Evolutionary conservation across 2,329 filamentous ascomycete species (phyloP).

Genomic region (Byssochlamys sp.): DNA sequence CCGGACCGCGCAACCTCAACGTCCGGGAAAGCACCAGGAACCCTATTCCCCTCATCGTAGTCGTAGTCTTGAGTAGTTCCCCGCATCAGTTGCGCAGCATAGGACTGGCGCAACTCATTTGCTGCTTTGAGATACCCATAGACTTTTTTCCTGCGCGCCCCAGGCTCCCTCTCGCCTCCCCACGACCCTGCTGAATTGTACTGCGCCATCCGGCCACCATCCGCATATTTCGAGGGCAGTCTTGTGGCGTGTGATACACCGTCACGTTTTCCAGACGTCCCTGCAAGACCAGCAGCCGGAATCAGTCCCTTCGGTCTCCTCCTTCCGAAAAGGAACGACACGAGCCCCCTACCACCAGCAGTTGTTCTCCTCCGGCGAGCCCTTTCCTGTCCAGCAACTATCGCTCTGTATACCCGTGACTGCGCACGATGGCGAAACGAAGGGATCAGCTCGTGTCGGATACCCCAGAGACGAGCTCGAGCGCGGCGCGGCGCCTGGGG

Average conservation of each 20-base stretch:
- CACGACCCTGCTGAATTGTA: conserved; percentile 15
- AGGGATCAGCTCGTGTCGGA: conserved; percentile 68
- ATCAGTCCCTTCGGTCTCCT: conserved; percentile 10
- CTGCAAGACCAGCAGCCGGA: neutral
- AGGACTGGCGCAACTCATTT: conserved; percentile 61
- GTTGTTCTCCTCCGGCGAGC: conserved; percentile 37
- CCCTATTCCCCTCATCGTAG: conserved; percentile 41
- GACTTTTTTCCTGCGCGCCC: conserved; percentile 67
- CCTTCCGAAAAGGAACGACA: conserved; percentile 17
- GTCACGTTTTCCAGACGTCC: neutral
- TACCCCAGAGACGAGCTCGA: conserved; percentile 55
- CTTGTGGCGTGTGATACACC: neutral
- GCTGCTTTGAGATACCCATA: conserved; percentile 63
- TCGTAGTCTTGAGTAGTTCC: conserved; percentile 32
- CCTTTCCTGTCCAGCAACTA: conserved; percentile 55
- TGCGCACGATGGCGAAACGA: conserved; percentile 61
- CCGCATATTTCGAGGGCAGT: conserved; percentile 9
- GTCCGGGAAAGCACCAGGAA: conserved; percentile 73
- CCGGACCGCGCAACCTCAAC: conserved; percentile 70
- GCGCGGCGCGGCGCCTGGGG: conserved; percentile 55
- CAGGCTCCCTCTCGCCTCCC: conserved; percentile 44
- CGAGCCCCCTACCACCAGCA: conserved; percentile 10
- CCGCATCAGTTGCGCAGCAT: conserved; percentile 48
- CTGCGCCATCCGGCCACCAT: conserved; percentile 15
- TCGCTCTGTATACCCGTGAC: conserved; percentile 64